Conservation (phyloP, 1,139 yeast species). For the Kazachstania sp. region DNA sequence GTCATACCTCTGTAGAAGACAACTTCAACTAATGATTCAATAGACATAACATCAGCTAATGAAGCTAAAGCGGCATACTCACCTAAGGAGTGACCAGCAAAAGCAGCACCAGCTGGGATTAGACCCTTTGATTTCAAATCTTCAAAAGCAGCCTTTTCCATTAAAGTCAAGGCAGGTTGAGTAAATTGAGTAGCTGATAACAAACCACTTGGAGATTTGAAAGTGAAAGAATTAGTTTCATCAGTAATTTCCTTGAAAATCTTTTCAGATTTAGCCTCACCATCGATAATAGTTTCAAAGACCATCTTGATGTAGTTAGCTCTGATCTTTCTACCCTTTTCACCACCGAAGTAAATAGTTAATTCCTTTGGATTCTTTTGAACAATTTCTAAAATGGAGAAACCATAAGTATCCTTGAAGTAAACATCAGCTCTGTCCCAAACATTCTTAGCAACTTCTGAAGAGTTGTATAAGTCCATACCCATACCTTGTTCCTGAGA, state of each 20-base stretch:
- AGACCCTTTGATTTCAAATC: conserved; percentile 94
- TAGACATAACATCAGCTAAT: conserved; percentile 97
- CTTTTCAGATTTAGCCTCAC: conserved; percentile 80
- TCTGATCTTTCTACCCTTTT: conserved; percentile 89
- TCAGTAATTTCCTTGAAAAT: conserved; percentile 88
- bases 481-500: conserved; percentile 99
- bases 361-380: conserved; percentile 92
- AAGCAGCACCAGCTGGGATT: conserved; percentile 86
- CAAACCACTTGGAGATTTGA: conserved; percentile 89
- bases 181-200: conserved; percentile 98
- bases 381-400: conserved; percentile 92
- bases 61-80: conserved; percentile 97
- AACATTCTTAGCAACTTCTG: conserved; percentile 86
- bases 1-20: conserved; percentile 99
- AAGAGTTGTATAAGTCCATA: conserved; percentile 90
- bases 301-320: conserved; percentile 94
- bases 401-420: conserved; percentile 88
- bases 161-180: conserved; percentile 96
- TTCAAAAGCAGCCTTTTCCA: conserved; percentile 99
- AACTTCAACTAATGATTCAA: conserved; percentile 94
- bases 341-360: conserved; percentile 96
- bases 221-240: conserved; percentile 74
- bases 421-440: conserved; percentile 98
- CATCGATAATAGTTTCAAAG: conserved; percentile 89
- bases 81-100: conserved; percentile 99